phyloP scores from a whole-genome alignment of 2,329 filamentous ascomycete genomes.

The Fonsecaea nubica region DNA sequence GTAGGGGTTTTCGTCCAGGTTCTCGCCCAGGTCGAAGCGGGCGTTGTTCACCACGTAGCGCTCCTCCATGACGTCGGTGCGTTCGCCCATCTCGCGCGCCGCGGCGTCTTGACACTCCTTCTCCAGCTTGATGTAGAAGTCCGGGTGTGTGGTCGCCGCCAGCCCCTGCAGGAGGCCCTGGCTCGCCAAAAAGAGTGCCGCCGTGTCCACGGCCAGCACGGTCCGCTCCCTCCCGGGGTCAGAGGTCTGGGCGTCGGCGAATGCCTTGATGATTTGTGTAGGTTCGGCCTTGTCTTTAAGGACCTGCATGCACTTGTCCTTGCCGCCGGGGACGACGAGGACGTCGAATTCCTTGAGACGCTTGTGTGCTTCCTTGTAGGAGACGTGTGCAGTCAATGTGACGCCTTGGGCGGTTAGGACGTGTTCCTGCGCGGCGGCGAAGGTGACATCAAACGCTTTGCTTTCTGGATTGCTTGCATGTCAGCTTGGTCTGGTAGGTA shows the following conservation, averaged over 20 bases:
- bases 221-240: conserved; percentile 82
- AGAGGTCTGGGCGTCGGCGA: conserved; percentile 78
- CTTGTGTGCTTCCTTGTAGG: conserved; percentile 78
- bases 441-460: conserved; percentile 62
- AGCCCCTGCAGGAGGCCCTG: conserved; percentile 79
- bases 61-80: conserved; percentile 80
- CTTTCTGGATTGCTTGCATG: conserved; percentile 48
- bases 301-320: conserved; percentile 59
- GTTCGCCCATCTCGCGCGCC: conserved; percentile 72
- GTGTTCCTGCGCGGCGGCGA: conserved; percentile 55
- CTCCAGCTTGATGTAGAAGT: conserved; percentile 80
- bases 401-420: conserved; percentile 67
- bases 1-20: conserved; percentile 83
- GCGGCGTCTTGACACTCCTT: conserved; percentile 78
- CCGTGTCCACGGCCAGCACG: conserved; percentile 79
- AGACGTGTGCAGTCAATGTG: conserved; percentile 74
- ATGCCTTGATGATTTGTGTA: conserved; percentile 74
- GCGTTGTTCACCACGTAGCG: conserved; percentile 92
- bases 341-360: conserved; percentile 77
- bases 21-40: conserved; percentile 78
- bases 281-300: conserved; percentile 68
- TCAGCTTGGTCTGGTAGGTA: conserved; percentile 30
- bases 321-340: conserved; percentile 77
- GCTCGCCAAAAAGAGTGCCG: conserved; percentile 76
- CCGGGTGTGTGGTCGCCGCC: conserved; percentile 81